phyloP scores from a whole-genome alignment of 23 red algal genomes.

The Gracilaria gracilis region DNA sequence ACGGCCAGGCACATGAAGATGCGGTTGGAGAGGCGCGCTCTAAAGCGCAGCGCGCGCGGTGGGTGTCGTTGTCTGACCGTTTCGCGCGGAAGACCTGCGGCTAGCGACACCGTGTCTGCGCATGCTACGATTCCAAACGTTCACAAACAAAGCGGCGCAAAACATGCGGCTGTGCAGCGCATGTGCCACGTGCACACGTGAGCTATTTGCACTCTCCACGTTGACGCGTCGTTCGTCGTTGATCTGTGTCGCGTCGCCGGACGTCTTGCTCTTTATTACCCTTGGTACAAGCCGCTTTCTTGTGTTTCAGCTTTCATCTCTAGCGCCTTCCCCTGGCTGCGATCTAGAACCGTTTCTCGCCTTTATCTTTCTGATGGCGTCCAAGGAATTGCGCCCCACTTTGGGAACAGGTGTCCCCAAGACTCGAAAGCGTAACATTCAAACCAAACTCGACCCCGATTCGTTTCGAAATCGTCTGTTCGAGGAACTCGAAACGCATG shows the following conservation, averaged over 20 bases:
- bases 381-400: constrained; percentile 86
- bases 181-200: background rate
- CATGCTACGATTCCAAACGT: background rate
- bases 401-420: constrained; percentile 65
- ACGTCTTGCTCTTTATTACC: background rate
- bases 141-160: background rate
- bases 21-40: background rate
- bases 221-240: background rate
- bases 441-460: constrained; percentile 88
- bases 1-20: background rate
- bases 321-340: too few species aligned
- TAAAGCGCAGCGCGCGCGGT: background rate
- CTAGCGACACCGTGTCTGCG: background rate
- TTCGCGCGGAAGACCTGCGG: background rate
- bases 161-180: background rate
- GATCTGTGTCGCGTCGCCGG: too few species aligned
- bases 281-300: too few species aligned
- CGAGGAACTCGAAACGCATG: constrained; percentile 68
- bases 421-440: constrained; percentile 88
- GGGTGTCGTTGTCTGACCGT: constrained; percentile 9
- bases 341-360: background rate
- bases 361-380: constrained; percentile 37
- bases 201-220: background rate
- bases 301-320: too few species aligned
- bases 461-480: constrained; percentile 78